Base-by-base conservation (phyloP, 2,329 filamentous ascomycete genomes). In the Sphaerulina vaccinii region DNA sequence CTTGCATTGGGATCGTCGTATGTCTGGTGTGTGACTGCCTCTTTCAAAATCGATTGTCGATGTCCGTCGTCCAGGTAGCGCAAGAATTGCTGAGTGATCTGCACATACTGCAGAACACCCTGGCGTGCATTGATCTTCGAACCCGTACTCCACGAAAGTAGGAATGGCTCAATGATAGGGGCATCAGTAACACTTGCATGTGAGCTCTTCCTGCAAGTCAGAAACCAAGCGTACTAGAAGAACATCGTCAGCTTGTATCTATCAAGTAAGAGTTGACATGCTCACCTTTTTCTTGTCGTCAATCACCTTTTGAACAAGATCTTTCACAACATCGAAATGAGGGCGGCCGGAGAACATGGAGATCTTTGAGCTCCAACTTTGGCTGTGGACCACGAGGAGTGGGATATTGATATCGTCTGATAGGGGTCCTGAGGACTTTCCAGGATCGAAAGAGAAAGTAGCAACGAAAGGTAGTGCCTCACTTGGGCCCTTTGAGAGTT, bases 141-240 rank as follows among this genome's bases (percentile, higher is more conserved):
- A 0, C 82, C 81, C 0, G 83, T 86, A 0, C 81, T 80, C 71
- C 80, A 79, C 50, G 79, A 76, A 38, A 87, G 72, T 22, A 87
- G 69, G 44, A 78, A 69, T 0, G 84, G 84, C 54, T 85, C 78
- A 6, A 87, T 75, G 2, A 87, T 71, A 0, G 84, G 83, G 13
- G 84, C 84, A 61, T 87, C 84, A 0, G 84, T 86, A 16, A 85
- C 80, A 8, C 78, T 81, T 0, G 84, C 82, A 60, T 87, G 84
- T 0, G 81, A 57, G 2, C 58, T 68, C 56, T 65, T 65, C 59
- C 65, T 62, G 3, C 72, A 59, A 0, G 73, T 76, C 61, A 73
- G 66, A 58, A 75, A 75, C 73, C 74, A 76, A 2, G 64, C 66
- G n/a, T 10, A 32, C 27, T 32, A 32, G n/a, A 13, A 9, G 27